Evolutionary conservation across 1,284 basidiomycete genomes (phyloP).

Genomic region (Microbotryum lychnidis-dioicae): DNA sequence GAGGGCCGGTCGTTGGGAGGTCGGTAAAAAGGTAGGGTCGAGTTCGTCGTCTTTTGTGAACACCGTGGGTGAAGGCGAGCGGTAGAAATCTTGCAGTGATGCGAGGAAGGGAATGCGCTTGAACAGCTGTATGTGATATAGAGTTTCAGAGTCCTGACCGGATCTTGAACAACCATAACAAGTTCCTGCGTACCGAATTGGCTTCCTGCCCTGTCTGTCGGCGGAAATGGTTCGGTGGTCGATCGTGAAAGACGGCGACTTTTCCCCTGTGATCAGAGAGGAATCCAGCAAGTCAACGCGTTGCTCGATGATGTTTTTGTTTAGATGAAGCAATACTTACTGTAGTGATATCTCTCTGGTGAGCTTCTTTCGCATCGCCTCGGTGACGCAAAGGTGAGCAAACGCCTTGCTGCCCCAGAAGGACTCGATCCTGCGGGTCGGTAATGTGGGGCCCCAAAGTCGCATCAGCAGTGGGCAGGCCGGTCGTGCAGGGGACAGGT

Average conservation of each 20-base stretch:
- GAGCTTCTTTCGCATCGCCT: constrained; percentile 70
- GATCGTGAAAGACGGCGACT: constrained; percentile 73
- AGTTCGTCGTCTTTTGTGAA: constrained; percentile 19
- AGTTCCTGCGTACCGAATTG: constrained; percentile 53
- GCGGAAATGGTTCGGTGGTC: constrained; percentile 74
- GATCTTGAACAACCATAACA: no score
- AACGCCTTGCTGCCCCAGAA: constrained; percentile 70
- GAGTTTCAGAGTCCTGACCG: neutral
- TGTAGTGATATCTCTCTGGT: constrained; percentile 64
- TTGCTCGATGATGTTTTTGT: no score
- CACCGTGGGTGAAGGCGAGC: constrained; percentile 27
- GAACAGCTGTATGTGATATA: constrained; percentile 47
- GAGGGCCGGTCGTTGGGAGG: constrained; percentile 59
- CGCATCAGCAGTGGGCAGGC: neutral
- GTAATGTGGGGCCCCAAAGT: neutral
- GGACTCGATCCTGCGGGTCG: constrained; percentile 59
- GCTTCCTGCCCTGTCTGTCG: constrained; percentile 58
- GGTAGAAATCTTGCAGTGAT: constrained; percentile 12
- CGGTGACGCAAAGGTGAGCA: constrained; percentile 89
- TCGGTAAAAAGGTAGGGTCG: constrained; percentile 49
- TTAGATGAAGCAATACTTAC: constrained; percentile 45
- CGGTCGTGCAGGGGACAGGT: no score
- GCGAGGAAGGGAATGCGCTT: constrained; percentile 44
- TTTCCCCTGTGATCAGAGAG: constrained; percentile 53
- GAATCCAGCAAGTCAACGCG: no score